phyloP scores from a whole-genome alignment of 169 alveolate species.

The Theileria parva region DNA sequence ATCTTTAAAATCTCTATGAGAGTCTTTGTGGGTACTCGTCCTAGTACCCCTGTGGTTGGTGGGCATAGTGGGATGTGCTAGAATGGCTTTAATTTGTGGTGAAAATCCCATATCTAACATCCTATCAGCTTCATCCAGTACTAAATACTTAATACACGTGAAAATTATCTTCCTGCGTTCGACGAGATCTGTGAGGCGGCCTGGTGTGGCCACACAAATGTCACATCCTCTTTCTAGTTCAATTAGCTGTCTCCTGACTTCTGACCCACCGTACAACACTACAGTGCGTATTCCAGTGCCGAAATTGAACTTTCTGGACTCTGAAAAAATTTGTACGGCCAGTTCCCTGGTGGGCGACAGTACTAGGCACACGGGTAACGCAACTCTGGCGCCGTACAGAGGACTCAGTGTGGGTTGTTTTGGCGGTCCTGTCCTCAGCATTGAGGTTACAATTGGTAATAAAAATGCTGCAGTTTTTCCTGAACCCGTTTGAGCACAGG shows the following conservation, averaged over 20 bases:
- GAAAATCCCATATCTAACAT: slow-evolving; percentile 95
- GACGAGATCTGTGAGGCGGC: slow-evolving; percentile 90
- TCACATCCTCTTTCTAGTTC: slow-evolving; percentile 93
- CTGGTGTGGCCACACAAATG: slow-evolving; percentile 96
- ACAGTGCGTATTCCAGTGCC: slow-evolving; percentile 91
- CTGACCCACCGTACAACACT: slow-evolving; percentile 90
- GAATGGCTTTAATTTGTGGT: slow-evolving; percentile 85
- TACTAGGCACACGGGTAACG: slow-evolving; percentile 72
- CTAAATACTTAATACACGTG: slow-evolving; percentile 80
- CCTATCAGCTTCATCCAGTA: slow-evolving; percentile 94
- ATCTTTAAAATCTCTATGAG: slow-evolving; percentile 24
- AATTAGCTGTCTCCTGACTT: slow-evolving; percentile 83
- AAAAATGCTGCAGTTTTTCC: slow-evolving; percentile 98
- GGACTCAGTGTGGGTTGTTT: slow-evolving; percentile 22
- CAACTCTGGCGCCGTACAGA: slow-evolving; percentile 57
- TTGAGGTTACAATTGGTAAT: slow-evolving; percentile 91
- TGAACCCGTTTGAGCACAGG: slow-evolving; percentile 97
- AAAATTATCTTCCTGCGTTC: slow-evolving; percentile 78
- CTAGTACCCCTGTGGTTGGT: slow-evolving; percentile 21
- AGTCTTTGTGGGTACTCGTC: slow-evolving; percentile 22
- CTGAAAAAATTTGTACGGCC: slow-evolving; percentile 83
- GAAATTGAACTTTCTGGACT: slow-evolving; percentile 86
- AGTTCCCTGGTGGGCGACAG: slow-evolving; percentile 75
- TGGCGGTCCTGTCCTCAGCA: slow-evolving; percentile 86
- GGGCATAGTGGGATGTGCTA: slow-evolving; percentile 82